phyloP scores from a whole-genome alignment of 352 stramenopile species.

The Discostella stelligera region DNA sequence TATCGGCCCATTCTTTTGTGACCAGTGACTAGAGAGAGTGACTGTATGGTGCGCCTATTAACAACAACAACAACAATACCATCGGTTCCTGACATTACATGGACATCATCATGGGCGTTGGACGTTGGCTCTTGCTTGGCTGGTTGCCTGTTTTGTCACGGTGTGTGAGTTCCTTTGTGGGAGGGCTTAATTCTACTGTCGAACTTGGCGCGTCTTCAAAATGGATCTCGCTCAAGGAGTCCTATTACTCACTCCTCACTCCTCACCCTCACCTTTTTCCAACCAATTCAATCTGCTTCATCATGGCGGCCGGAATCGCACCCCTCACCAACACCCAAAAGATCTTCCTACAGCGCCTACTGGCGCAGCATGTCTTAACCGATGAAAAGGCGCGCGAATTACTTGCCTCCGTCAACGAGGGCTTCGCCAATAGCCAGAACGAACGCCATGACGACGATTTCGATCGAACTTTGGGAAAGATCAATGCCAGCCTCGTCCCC shows the following conservation, averaged over 20 bases:
- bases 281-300: too few species aligned
- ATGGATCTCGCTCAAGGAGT: too few species aligned
- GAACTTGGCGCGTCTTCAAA: not conserved
- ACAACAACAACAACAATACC: not conserved
- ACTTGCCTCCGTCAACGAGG: slow-evolving; percentile 37
- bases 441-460: slow-evolving; percentile 28
- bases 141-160: too few species aligned
- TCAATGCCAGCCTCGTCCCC: slow-evolving; percentile 61
- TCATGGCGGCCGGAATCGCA: slow-evolving; percentile 34
- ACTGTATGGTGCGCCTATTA: not conserved
- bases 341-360: slow-evolving; percentile 69
- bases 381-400: slow-evolving; percentile 52
- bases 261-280: too few species aligned
- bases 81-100: not conserved
- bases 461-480: slow-evolving; percentile 52
- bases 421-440: slow-evolving; percentile 23
- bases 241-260: too few species aligned
- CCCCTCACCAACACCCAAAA: slow-evolving; percentile 65
- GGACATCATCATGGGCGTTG: not conserved
- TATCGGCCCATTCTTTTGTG: not conserved
- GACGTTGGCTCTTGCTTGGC: too few species aligned
- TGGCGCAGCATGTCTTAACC: slow-evolving; percentile 57
- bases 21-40: not conserved
- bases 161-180: not conserved
- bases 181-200: not conserved